Base-by-base conservation (phyloP, 257 asterid species). In the Schizonepeta tenuifolia region DNA sequence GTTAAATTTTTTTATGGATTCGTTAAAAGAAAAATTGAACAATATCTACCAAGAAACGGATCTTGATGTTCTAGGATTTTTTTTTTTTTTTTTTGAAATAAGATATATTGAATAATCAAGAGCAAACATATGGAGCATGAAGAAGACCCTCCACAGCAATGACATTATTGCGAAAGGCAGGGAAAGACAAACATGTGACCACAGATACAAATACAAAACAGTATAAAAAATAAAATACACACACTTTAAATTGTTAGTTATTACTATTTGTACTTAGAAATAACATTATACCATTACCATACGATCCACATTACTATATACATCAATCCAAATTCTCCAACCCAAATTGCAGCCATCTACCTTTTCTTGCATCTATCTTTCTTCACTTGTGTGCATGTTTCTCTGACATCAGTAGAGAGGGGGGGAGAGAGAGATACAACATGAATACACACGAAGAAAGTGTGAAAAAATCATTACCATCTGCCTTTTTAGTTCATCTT, bases 261-360 rank as follows among this genome's bases (percentile, higher is more conserved):
- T 14, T 5, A 33, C 44, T 36, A 36, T 36, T 10, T 35, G 11
- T 20, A 63, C 53, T 7, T 21, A 18, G 40, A 68, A 62, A 53
- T 20, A 54, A 76, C 50, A 54, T 63, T 28, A 70, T 76, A 70
- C 41, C 22, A 31, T 31, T 31, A 4, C 4, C 0, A 60, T 24
- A 51, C 15, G 63, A 38, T 51, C 18, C 12, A 24, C 7, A 6
- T 60, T 60, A 47, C 53, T 50, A 24, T 50, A 24, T 47, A 69
- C 41, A 21, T 70, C 54, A 40, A 61, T 57, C 20, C 20, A 71
- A 62, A 60, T 71, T 67, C 74, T 58, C 54, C 75, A 68, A 71
- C 63, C 33, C 50, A 55, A n/a, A 33, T 33, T 53, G 43, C 81
- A 60, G 35, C 56, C 41, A 28, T 28, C 33, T 28, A 3, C 33